Conservation (phyloP, 495 filamentous ascomycete species). For the Neurospora sp. region DNA sequence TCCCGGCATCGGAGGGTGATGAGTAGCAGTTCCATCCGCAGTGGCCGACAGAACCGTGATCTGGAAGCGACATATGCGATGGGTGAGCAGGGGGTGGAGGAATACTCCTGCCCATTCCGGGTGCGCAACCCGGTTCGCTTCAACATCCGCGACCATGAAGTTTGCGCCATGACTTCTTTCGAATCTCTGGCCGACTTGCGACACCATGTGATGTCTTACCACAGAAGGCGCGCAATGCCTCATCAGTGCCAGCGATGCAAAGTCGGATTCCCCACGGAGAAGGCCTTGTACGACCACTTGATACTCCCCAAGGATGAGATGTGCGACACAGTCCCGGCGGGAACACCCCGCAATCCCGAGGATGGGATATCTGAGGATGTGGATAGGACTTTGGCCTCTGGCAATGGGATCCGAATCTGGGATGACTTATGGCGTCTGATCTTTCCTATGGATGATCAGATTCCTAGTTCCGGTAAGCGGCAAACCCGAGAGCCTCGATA, state of each 20-base stretch:
- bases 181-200: slow-evolving; percentile 11
- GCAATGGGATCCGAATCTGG: slow-evolving; percentile 8
- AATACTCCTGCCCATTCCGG: slow-evolving; percentile 25
- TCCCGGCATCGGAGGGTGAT: not conserved
- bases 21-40: not conserved
- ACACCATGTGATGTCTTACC: slow-evolving; percentile 12
- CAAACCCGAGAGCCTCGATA: not conserved
- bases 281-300: slow-evolving; percentile 5
- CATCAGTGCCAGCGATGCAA: slow-evolving; percentile 19
- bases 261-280: slow-evolving; percentile 2
- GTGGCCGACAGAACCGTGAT: not conserved
- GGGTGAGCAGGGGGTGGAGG: not conserved
- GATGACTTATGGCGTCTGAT: slow-evolving; percentile 11
- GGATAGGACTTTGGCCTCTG: not conserved
- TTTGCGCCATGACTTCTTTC: slow-evolving; percentile 19
- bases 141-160: slow-evolving; percentile 24
- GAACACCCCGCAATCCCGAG: slow-evolving; percentile 6
- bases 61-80: not conserved
- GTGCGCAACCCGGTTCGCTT: slow-evolving; percentile 29
- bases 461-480: slow-evolving; percentile 12
- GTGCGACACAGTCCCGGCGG: slow-evolving; percentile 8
- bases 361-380: slow-evolving; percentile 14
- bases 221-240: not conserved
- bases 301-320: slow-evolving; percentile 17
- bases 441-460: slow-evolving; percentile 11